A percentile compares a stretch with the other conserved stretches of the same genome.
Conservation (phyloP, 1,284 basidiomycete species). For the Pyrrhoderma noxium region DNA sequence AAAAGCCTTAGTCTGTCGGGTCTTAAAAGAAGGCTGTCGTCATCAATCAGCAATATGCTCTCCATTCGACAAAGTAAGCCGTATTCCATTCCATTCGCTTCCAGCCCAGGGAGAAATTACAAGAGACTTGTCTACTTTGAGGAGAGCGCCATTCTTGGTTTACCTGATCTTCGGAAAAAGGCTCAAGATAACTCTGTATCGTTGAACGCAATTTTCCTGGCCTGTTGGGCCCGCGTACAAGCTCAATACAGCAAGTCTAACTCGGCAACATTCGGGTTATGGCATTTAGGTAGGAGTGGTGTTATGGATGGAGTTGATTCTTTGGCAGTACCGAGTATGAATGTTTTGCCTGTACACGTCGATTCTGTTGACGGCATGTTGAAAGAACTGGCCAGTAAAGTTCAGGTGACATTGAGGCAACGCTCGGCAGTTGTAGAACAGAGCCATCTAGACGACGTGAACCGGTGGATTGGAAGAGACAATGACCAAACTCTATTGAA, state of each 20-base stretch:
- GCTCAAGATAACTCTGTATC: slow-evolving; percentile 30
- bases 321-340: slow-evolving; percentile 40
- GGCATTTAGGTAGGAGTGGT: slow-evolving; percentile 40
- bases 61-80: too few species aligned
- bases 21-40: too few species aligned
- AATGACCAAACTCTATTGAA: slow-evolving; percentile 33
- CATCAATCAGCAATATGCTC: too few species aligned
- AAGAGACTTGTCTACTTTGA: slow-evolving; percentile 22
- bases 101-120: slow-evolving; percentile 7
- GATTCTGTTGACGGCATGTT: slow-evolving; percentile 17
- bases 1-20: neutral
- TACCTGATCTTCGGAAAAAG: slow-evolving; percentile 23
- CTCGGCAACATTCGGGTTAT: slow-evolving; percentile 37
- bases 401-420: slow-evolving; percentile 32
- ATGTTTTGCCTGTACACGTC: slow-evolving; percentile 38
- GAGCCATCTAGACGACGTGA: slow-evolving; percentile 32
- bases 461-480: slow-evolving; percentile 30
- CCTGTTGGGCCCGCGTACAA: slow-evolving; percentile 40
- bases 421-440: slow-evolving; percentile 38
- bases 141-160: slow-evolving; percentile 21
- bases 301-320: slow-evolving; percentile 29
- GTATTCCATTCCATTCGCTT: neutral
- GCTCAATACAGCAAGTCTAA: slow-evolving; percentile 27
- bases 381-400: slow-evolving; percentile 7
- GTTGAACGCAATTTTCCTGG: slow-evolving; percentile 36